A percentile compares a stretch with the other conserved stretches of the same genome.
phyloP scores from a whole-genome alignment of 2,329 filamentous ascomycete genomes.

The Kalmusia sp. region DNA sequence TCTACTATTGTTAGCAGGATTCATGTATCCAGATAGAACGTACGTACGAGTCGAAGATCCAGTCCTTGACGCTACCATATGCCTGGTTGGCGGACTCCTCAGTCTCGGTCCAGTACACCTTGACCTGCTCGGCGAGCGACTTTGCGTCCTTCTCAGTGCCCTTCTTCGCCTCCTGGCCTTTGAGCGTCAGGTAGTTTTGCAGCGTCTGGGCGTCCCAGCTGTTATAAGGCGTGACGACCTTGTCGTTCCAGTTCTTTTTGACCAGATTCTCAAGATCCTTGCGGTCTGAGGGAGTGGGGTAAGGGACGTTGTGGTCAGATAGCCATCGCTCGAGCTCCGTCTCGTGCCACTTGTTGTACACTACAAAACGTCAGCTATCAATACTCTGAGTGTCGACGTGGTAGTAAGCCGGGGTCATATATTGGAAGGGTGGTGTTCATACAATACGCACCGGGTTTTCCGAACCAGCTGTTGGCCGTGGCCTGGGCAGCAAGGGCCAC shows the following conservation, averaged over 20 bases:
- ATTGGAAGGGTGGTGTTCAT: constrained; percentile 16
- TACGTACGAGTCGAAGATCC: constrained; percentile 82
- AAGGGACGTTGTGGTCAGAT: constrained; percentile 87
- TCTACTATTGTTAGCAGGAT: constrained; percentile 58
- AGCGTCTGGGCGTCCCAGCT: constrained; percentile 77
- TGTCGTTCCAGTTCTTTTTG: constrained; percentile 84
- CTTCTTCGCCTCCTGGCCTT: constrained; percentile 74
- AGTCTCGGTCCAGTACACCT: constrained; percentile 77
- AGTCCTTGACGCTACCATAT: constrained; percentile 78
- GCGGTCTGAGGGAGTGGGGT: constrained; percentile 88
- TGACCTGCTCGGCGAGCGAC: constrained; percentile 72
- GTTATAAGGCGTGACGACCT: constrained; percentile 77
- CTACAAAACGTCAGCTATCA: constrained; percentile 57
- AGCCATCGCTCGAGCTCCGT: constrained; percentile 98
- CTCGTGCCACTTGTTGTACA: constrained; percentile 99
- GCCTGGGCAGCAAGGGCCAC: constrained; percentile 75
- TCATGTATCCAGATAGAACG: background rate
- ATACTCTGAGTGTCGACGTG: constrained; percentile 3
- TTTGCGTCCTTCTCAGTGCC: constrained; percentile 73
- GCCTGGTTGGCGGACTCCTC: constrained; percentile 77
- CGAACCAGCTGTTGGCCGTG: constrained; percentile 81
- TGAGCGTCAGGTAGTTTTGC: constrained; percentile 70
- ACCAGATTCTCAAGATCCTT: constrained; percentile 94
- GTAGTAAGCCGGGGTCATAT: background rate
- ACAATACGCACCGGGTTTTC: constrained; percentile 74